Conservation (phyloP, 495 filamentous ascomycete genomes). For the Aspergillus homomorphus region DNA sequence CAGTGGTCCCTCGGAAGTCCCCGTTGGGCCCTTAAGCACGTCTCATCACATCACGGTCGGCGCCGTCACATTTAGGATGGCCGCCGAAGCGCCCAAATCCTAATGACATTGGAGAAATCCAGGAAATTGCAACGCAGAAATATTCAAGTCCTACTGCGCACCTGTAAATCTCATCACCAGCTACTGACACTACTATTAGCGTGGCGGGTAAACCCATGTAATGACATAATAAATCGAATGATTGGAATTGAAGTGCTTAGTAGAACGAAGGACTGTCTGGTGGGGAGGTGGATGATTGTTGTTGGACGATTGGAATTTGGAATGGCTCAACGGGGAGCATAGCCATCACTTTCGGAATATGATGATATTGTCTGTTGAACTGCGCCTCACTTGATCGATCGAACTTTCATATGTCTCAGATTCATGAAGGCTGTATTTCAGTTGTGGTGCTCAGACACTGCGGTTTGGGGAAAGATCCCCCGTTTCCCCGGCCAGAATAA, state of each 20-base stretch:
- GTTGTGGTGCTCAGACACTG: neutral
- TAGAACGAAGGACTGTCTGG: neutral
- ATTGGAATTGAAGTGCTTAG: neutral
- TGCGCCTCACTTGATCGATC: neutral
- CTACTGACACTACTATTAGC: neutral
- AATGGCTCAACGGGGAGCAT: neutral
- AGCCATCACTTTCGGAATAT: neutral
- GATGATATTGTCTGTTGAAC: neutral
- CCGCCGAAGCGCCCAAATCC: conserved; percentile 8
- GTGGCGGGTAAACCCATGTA: neutral
- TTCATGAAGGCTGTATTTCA: neutral
- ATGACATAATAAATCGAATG: neutral
- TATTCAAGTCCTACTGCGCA: too few species aligned
- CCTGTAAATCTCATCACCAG: neutral
- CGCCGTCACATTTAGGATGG: conserved; percentile 11
- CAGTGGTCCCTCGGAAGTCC: conserved; percentile 13
- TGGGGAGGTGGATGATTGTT: too few species aligned
- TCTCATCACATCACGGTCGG: conserved; percentile 18
- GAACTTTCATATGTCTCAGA: neutral
- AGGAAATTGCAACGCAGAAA: neutral
- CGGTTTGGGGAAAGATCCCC: neutral
- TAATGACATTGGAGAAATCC: neutral
- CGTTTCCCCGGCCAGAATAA: neutral
- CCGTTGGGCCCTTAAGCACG: conserved; percentile 11
- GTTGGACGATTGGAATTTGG: neutral